These are phyloP conservation scores for Nothophaeocryptopus gaeumannii DNA, from an alignment of 2,329 filamentous ascomycete genomes.

Conservation along the genomic window DNA sequence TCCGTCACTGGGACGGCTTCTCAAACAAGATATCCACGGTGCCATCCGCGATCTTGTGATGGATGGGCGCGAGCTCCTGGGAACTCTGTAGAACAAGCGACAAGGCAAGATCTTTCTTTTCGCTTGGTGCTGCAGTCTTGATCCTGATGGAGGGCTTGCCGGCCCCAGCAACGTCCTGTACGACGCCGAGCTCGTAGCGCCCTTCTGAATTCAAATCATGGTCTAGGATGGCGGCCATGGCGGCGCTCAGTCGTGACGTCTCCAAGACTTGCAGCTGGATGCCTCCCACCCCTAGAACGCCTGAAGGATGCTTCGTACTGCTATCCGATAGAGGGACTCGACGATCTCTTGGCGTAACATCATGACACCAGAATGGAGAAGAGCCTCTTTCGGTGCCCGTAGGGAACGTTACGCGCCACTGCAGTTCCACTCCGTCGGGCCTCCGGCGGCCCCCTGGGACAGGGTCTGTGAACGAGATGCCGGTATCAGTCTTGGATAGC, in stretches of 20 bases:
- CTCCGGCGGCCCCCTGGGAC: conserved; percentile 53
- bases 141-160: conserved; percentile 20
- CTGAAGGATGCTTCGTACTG: conserved; percentile 50
- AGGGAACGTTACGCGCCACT: conserved; percentile 59
- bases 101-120: conserved; percentile 13
- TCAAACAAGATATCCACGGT: conserved; percentile 21
- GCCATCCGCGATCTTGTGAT: conserved; percentile 19
- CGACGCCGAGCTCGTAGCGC: conserved; percentile 14
- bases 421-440: conserved; percentile 55
- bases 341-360: conserved; percentile 56
- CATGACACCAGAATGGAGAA: conserved; percentile 65
- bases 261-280: conserved; percentile 31
- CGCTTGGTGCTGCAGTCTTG: conserved; percentile 2
- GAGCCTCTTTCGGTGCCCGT: conserved; percentile 47
- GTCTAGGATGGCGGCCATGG: conserved; percentile 22
- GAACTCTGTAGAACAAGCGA: conserved; percentile 18
- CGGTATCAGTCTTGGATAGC: conserved; percentile 25
- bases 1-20: background rate
- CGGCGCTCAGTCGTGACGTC: conserved; percentile 14
- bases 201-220: conserved; percentile 7
- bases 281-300: conserved; percentile 51
- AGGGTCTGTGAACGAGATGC: conserved; percentile 50
- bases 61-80: conserved; percentile 9
- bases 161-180: conserved; percentile 10
- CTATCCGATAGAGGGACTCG: conserved; percentile 51